Conservation (phyloP, 2,329 filamentous ascomycete genomes). For the Fusarium albosuccineum region DNA sequence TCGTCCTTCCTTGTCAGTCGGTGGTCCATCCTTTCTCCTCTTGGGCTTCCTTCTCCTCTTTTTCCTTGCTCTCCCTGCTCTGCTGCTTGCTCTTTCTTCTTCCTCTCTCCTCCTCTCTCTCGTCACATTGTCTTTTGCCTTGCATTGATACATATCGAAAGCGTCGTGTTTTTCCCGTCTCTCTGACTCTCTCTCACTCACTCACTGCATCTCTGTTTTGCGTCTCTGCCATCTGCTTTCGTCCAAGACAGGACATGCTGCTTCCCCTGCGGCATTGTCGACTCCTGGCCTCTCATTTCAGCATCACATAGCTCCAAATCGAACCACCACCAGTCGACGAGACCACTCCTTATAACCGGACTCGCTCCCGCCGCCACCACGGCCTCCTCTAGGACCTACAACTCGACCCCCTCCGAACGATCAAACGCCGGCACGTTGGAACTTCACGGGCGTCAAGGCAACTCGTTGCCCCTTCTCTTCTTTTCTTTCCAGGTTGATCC, state of each 20-base stretch:
- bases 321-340: constrained; percentile 22
- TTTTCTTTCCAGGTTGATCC: constrained; percentile 67
- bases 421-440: constrained; percentile 44
- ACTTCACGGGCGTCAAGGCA: constrained; percentile 41
- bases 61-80: constrained; percentile 25
- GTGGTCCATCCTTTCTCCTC: constrained; percentile 36
- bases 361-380: constrained; percentile 12
- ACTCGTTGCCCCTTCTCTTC: constrained; percentile 42
- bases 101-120: constrained; percentile 23
- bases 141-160: constrained; percentile 29
- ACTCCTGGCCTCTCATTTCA: constrained; percentile 43
- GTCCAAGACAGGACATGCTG: constrained; percentile 43
- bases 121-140: constrained; percentile 34
- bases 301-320: constrained; percentile 40
- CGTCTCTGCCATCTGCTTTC: constrained; percentile 28
- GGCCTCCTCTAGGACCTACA: constrained; percentile 13
- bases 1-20: constrained; percentile 29
- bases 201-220: constrained; percentile 24
- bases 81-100: constrained; percentile 23
- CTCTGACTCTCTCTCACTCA: constrained; percentile 27
- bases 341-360: constrained; percentile 18
- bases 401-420: constrained; percentile 31
- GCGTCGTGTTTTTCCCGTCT: constrained; percentile 34
- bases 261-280: constrained; percentile 45
- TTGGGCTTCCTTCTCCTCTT: constrained; percentile 37